Conservation (phyloP, 768 basidiomycete genomes). For the Xanthoconium purpureum region DNA sequence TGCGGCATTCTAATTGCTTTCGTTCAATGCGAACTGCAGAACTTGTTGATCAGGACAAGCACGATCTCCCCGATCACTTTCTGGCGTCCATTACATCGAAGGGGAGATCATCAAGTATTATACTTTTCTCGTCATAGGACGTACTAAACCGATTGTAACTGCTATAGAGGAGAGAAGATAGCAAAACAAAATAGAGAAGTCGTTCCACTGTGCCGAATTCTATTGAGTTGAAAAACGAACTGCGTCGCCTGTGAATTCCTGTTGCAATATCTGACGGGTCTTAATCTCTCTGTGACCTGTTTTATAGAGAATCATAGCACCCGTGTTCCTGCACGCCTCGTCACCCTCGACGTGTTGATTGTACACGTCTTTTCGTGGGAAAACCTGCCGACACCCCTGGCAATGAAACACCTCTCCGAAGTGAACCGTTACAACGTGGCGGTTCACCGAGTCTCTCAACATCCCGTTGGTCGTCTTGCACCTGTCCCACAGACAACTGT, state of each 20-base stretch:
- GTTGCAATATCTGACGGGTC: neutral
- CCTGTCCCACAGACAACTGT: conserved; percentile 6
- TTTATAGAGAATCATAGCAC: neutral
- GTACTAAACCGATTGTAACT: no score
- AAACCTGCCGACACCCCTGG: neutral
- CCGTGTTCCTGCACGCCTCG: neutral
- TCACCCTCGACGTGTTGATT: neutral
- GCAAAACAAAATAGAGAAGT: neutral
- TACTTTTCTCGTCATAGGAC: no score
- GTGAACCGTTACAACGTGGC: conserved; percentile 8
- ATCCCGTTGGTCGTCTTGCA: neutral
- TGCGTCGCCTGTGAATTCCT: neutral
- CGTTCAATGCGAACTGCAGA: no score
- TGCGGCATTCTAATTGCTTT: no score
- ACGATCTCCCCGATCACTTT: no score
- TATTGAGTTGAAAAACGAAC: neutral
- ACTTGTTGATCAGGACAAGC: no score
- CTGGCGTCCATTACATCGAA: no score
- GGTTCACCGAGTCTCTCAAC: conserved; percentile 3
- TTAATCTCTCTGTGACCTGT: neutral
- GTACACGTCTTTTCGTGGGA: conserved; percentile 8
- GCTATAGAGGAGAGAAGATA: neutral
- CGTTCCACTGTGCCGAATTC: neutral
- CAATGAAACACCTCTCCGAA: conserved; percentile 6
- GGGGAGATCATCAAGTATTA: no score